Base-by-base conservation (phyloP, 2,329 filamentous ascomycete genomes). In the Fusarium albosuccineum region DNA sequence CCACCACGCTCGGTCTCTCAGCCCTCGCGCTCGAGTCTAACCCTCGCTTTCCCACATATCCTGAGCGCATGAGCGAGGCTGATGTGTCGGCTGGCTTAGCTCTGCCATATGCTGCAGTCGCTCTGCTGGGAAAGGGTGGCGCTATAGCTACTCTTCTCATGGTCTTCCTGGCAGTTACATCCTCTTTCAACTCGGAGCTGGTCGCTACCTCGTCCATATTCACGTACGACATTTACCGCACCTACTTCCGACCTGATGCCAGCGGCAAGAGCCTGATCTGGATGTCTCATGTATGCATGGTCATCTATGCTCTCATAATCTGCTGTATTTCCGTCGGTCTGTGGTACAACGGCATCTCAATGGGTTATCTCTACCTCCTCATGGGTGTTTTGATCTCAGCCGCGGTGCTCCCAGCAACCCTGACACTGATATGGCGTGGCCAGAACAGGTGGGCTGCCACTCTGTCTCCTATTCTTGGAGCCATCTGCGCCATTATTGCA, bases 371-470 rank as follows among this genome's bases (percentile, higher is more conserved):
- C 8, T 97, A 96, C 75, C 83, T 97, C 9, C 86, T 97, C 73
- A 97, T 97, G 94, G 94, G 94, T 13, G 91, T 93, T 49, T 92
- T 97, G 71, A 95, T 97, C 75, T 93, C 90, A 0, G 87, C 91
- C 0, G 93, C 92, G 3, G 93, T 97, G 5, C 85, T 97, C 16
- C 94, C 94, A 0, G 92, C 92, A 0, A 90, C 92, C 0, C 82
- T 97, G 66, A 92, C 93, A 0, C 85, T 97, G 1, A 83, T 94
- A 64, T 97, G 93, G 92, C 87, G 86, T 50, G 88, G 90, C 2
- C 93, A 97, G 78, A 92, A 92, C 70, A 87, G 86, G 80, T 87
- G 86, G 74, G 91, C 91, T 2, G 91, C 91, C 0, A 88, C 87
- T 5, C 80, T 89, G 13, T 86, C 89, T 0, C 91, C 91, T 2